Evolutionary conservation across 805 yeast species (phyloP).

Genomic region (Yamadazyma philogaea): DNA sequence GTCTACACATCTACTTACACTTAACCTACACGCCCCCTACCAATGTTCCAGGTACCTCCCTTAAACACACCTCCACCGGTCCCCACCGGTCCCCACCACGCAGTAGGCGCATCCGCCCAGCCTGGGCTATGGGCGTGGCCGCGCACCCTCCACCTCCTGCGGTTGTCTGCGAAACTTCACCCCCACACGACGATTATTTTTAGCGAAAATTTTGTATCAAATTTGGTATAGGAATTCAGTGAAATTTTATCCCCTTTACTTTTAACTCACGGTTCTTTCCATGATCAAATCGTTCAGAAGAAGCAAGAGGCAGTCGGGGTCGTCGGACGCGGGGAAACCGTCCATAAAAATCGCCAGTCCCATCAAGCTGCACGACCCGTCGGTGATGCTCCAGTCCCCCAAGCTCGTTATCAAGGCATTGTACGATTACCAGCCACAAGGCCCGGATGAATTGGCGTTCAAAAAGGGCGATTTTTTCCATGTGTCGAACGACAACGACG

Average conservation of each 20-base stretch:
- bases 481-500: constrained; percentile 42
- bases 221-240: not conserved
- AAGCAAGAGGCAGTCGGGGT: constrained; percentile 36
- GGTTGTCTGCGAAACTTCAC: not conserved
- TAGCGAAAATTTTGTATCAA: constrained; percentile 4
- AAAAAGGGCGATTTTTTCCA: constrained; percentile 84
- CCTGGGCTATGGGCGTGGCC: too few species aligned
- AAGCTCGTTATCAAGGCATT: constrained; percentile 81
- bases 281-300: constrained; percentile 44
- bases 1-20: too few species aligned
- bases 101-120: too few species aligned
- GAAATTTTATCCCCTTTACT: constrained; percentile 1
- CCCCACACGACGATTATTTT: constrained; percentile 3
- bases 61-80: too few species aligned
- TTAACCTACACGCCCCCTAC: too few species aligned
- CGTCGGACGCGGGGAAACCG: constrained; percentile 28
- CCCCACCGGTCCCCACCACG: too few species aligned
- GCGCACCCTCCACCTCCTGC: too few species aligned
- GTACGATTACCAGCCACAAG: constrained; percentile 72
- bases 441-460: constrained; percentile 78
- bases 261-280: not conserved
- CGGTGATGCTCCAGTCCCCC: constrained; percentile 50
- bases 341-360: constrained; percentile 27
- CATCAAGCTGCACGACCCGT: constrained; percentile 13
- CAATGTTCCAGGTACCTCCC: too few species aligned